These are phyloP conservation scores for Mortierella sp. DNA, from an alignment of 371 early-diverging fungal species.

Conservation along the genomic window DNA sequence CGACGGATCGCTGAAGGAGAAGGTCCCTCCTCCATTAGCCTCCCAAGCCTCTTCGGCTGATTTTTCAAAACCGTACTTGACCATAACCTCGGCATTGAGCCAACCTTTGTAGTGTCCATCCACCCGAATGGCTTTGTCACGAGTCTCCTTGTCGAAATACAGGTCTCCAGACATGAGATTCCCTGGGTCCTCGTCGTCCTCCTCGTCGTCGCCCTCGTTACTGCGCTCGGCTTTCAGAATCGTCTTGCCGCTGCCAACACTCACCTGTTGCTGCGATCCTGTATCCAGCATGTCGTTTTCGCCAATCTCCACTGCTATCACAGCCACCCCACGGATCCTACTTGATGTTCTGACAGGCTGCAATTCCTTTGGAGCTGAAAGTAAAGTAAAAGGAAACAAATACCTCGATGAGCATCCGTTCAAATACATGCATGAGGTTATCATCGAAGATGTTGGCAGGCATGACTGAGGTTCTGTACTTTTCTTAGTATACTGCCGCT, in stretches of 20 bases:
- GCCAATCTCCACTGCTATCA: conserved; percentile 17
- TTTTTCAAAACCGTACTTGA: conserved; percentile 67
- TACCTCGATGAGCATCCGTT: neutral
- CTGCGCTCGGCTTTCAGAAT: neutral
- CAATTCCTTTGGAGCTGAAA: conserved; percentile 8
- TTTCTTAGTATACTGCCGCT: neutral
- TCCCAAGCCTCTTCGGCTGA: conserved; percentile 78
- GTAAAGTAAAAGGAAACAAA: neutral
- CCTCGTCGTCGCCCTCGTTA: conserved; percentile 12
- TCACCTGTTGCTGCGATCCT: neutral
- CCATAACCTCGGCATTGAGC: conserved; percentile 68
- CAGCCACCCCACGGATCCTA: conserved; percentile 34
- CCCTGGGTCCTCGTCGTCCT: conserved; percentile 47
- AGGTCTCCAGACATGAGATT: conserved; percentile 68
- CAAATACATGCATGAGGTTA: neutral
- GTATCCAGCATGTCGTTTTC: conserved; percentile 19
- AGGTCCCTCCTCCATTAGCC: conserved; percentile 79
- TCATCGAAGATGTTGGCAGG: neutral
- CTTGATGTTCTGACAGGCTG: conserved; percentile 28
- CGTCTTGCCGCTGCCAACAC: neutral
- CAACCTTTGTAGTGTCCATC: conserved; percentile 75
- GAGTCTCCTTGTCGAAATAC: conserved; percentile 62
- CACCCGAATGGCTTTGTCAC: conserved; percentile 65
- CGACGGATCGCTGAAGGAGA: conserved; percentile 71
- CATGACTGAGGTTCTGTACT: neutral